Conservation (phyloP, 352 stramenopile genomes). For the Thraustotheca clavata region DNA sequence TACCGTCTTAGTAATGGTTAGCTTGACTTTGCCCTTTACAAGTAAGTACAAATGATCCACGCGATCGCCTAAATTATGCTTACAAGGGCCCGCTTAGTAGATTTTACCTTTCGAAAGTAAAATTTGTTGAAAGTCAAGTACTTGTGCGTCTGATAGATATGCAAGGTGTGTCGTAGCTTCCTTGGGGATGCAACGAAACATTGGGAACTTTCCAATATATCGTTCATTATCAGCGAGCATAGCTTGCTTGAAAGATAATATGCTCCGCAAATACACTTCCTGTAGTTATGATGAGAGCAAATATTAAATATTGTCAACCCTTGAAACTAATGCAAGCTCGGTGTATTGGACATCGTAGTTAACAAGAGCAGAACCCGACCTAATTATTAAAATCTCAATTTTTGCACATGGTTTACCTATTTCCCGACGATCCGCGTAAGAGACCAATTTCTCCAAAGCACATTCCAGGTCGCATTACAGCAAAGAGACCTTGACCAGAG, state of each 20-base stretch:
- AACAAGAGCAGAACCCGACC: constrained; percentile 46
- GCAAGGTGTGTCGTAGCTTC: constrained; percentile 51
- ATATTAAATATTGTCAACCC: constrained; percentile 14
- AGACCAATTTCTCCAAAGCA: constrained; percentile 73
- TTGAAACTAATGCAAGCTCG: constrained; percentile 46
- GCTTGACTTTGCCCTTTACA: constrained; percentile 54
- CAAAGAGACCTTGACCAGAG: constrained; percentile 56
- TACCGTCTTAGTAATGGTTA: constrained; percentile 29
- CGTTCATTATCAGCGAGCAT: constrained; percentile 48
- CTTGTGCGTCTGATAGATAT: constrained; percentile 45
- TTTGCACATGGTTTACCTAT: background rate
- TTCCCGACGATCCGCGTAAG: constrained; percentile 29
- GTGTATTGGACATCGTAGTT: constrained; percentile 40
- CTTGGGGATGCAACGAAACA: constrained; percentile 36
- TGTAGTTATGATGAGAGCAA: background rate
- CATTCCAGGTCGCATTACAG: constrained; percentile 46
- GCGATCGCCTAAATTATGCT: constrained; percentile 29
- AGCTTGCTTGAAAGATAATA: constrained; percentile 65
- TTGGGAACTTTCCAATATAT: constrained; percentile 40
- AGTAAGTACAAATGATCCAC: constrained; percentile 55
- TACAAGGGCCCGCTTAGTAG: background rate
- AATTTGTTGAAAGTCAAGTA: constrained; percentile 31
- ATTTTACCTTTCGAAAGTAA: constrained; percentile 32
- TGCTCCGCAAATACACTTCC: constrained; percentile 54
- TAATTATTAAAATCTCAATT: constrained; percentile 21